Evolutionary conservation across 495 filamentous ascomycete species (phyloP).

Genomic region (Penicillium diatomitis): DNA sequence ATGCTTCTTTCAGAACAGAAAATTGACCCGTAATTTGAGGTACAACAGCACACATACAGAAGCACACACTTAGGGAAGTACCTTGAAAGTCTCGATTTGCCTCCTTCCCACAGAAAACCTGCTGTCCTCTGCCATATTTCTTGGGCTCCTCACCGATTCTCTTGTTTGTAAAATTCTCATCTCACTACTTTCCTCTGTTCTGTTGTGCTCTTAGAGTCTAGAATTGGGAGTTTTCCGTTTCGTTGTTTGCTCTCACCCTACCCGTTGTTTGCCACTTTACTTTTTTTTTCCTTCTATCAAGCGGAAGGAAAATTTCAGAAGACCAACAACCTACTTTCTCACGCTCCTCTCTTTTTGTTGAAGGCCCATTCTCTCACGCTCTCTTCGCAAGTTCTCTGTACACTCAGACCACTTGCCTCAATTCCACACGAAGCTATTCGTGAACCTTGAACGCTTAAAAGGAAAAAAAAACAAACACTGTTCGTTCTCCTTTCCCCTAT

Average conservation of each 20-base stretch:
- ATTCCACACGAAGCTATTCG: slow-evolving; percentile 6
- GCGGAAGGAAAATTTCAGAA: slow-evolving; percentile 14
- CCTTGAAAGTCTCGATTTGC: slow-evolving; percentile 17
- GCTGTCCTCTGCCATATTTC: slow-evolving; percentile 15
- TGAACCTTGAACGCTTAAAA: not conserved
- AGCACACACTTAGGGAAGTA: not conserved
- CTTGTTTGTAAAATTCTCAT: slow-evolving; percentile 10
- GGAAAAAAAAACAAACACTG: slow-evolving; percentile 13
- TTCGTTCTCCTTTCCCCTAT: slow-evolving; percentile 4
- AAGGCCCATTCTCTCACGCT: slow-evolving; percentile 8
- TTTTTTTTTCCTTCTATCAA: slow-evolving; percentile 11
- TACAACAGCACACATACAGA: not conserved
- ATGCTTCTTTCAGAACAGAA: no score
- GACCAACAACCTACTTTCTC: slow-evolving; percentile 10
- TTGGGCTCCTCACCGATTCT: slow-evolving; percentile 35
- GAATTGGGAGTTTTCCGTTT: slow-evolving; percentile 31
- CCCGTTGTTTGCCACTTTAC: slow-evolving; percentile 10
- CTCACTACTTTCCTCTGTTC: slow-evolving; percentile 10
- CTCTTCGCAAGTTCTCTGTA: slow-evolving; percentile 22
- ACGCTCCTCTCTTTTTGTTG: slow-evolving; percentile 9
- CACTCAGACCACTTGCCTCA: slow-evolving; percentile 6
- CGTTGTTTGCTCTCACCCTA: slow-evolving; percentile 21
- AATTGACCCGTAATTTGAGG: no score
- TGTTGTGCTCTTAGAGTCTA: slow-evolving; percentile 35
- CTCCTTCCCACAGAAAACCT: slow-evolving; percentile 23